These are phyloP conservation scores for Thielaviopsis euricoi DNA, from an alignment of 2,329 filamentous ascomycete genomes.

Conservation along the genomic window DNA sequence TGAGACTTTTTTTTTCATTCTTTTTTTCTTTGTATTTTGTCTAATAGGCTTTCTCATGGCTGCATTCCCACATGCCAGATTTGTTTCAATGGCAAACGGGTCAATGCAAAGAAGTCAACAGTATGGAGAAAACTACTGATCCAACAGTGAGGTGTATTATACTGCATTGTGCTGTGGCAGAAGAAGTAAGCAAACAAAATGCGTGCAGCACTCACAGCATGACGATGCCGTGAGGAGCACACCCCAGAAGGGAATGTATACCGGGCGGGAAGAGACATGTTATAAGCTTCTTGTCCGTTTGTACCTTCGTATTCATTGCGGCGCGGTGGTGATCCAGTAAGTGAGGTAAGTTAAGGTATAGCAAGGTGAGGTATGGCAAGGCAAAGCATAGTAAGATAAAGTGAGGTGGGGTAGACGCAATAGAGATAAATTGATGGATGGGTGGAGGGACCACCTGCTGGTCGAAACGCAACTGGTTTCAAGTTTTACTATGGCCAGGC, in stretches of 20 bases:
- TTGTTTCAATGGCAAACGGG: neutral
- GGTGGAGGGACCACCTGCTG: neutral
- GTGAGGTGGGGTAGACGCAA: neutral
- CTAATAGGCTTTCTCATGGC: neutral
- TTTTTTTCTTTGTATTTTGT: neutral
- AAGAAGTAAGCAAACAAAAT: no score
- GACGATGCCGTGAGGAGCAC: neutral
- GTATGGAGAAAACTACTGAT: neutral
- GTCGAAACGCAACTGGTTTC: conserved; percentile 18
- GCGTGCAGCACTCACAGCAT: no score
- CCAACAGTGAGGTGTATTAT: neutral
- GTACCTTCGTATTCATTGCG: neutral
- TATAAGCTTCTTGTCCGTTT: no score
- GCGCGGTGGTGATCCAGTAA: neutral
- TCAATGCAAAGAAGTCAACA: neutral
- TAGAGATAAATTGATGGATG: neutral
- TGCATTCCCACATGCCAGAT: neutral
- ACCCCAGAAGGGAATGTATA: neutral
- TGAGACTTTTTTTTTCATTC: neutral
- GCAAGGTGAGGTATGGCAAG: no score
- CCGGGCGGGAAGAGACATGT: no score
- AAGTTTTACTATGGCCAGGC: conserved; percentile 12
- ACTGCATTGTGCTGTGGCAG: no score
- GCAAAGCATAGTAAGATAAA: no score
- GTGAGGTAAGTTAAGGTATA: no score